A percentile compares a stretch with the other conserved stretches of the same genome.
These are phyloP conservation scores for Acanthochlamys bracteata DNA, from an alignment of 106 monocot genomes.

Conservation along the genomic window DNA sequence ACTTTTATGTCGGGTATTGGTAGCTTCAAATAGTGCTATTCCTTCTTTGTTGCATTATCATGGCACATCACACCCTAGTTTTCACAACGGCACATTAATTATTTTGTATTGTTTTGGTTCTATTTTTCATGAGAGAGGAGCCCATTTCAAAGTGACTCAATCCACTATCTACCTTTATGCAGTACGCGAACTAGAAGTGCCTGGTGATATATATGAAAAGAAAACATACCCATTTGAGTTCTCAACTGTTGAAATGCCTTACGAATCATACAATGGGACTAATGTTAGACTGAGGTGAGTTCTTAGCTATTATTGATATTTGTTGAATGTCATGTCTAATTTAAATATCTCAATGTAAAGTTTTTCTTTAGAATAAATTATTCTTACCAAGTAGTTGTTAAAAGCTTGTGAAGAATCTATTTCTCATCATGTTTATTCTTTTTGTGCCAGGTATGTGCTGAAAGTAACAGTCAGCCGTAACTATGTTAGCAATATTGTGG, in stretches of 20 bases:
- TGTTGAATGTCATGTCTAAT: background rate
- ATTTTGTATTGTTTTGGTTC: no score
- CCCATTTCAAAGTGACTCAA: background rate
- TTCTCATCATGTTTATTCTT: background rate
- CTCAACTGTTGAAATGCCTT: slow-evolving; percentile 97
- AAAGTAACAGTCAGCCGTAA: slow-evolving; percentile 40
- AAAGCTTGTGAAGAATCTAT: background rate
- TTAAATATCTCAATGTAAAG: background rate
- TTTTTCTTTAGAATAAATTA: background rate
- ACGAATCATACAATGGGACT: slow-evolving; percentile 89
- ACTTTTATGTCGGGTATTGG: background rate
- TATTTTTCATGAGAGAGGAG: no score
- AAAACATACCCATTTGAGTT: slow-evolving; percentile 93
- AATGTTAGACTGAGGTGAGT: slow-evolving; percentile 89
- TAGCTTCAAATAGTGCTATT: no score
- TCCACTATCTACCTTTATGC: slow-evolving; percentile 23
- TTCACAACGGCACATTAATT: no score
- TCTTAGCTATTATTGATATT: background rate
- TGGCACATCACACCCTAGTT: no score
- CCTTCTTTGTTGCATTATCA: no score
- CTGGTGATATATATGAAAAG: slow-evolving; percentile 96
- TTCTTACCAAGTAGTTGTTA: background rate
- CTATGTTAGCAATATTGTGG: slow-evolving; percentile 40
- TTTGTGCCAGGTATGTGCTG: slow-evolving; percentile 32
- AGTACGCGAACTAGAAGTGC: slow-evolving; percentile 96